A percentile compares a stretch with the other conserved stretches of the same genome.
These are phyloP conservation scores for Moesziomyces globuligerus DNA, from an alignment of 1,284 basidiomycete genomes.

Conservation along the genomic window DNA sequence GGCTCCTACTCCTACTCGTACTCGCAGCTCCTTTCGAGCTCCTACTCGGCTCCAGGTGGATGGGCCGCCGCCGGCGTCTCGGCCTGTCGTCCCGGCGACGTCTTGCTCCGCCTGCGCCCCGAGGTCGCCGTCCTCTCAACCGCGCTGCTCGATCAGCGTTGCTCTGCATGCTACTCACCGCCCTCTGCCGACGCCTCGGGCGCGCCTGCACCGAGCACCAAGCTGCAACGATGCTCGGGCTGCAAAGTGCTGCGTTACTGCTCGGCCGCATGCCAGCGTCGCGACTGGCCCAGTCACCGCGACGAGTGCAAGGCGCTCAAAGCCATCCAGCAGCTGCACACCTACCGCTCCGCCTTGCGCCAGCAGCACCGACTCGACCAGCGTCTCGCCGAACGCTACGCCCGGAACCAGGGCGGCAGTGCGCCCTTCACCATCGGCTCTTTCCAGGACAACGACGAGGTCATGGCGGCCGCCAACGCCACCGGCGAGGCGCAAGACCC, in stretches of 20 bases:
- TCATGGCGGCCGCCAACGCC: conserved; percentile 21
- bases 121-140: conserved; percentile 36
- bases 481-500: conserved; percentile 8
- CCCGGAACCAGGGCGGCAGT: conserved; percentile 8
- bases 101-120: conserved; percentile 35
- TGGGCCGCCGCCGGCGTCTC: conserved; percentile 40
- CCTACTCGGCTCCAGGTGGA: conserved; percentile 35
- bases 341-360: conserved; percentile 21
- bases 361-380: conserved; percentile 25
- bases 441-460: conserved; percentile 40
- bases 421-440: conserved; percentile 29
- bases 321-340: conserved; percentile 35
- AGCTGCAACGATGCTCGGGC: conserved; percentile 43
- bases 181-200: conserved; percentile 4
- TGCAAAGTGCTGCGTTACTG: conserved; percentile 50
- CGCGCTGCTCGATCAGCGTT: conserved; percentile 30
- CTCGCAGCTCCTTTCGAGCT: conserved; percentile 37
- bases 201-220: conserved; percentile 2
- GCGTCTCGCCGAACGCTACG: conserved; percentile 21
- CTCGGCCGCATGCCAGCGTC: conserved; percentile 34
- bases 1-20: conserved; percentile 40
- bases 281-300: conserved; percentile 42
- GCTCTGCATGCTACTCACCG: conserved; percentile 37
- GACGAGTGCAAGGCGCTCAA: conserved; percentile 51
- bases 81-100: conserved; percentile 36